Evolutionary conservation across 2,329 filamentous ascomycete genomes (phyloP), one percentile per base, ranked within the genome.

Genomic region (Fusarium penzigii): DNA sequence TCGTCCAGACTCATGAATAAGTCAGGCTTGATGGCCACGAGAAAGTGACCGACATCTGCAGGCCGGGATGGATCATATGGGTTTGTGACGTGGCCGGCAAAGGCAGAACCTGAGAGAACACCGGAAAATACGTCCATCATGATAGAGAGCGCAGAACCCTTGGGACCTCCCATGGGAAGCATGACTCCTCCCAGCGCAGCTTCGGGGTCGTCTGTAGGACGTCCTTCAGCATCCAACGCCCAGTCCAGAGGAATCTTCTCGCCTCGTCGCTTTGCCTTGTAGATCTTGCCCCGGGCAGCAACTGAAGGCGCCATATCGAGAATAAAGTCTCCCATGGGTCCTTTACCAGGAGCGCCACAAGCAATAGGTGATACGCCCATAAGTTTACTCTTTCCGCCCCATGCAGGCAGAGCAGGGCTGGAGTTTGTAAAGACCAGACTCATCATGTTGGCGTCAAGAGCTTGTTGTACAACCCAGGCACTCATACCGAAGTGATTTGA

Each of bases 111-210:
- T 0, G 88, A 90, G 0, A 94, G 64, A 0, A 89, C 86, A 0
- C 89, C 90, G 0, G 88, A 92, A 66, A 94, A 93, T 2, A 95
- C 87, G 65, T 94, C 89, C 90, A 94, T 94, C 88, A 92, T 93
- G 49, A 94, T 83, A 1, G 88, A 76, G 39, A 94, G 69, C 0
- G 82, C 90, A 2, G 86, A 89, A 0, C 90, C 90, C 69, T 94
- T 94, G 0, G 90, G 89, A 0, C 90, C 90, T 3, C 89, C 89
- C 87, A 94, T 92, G 0, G 90, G 89, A 17, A 93, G 72, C 90
- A 94, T 93, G 4, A 92, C 88, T 1, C 89, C 89, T 34, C 84
- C 82, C 10, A 94, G 72, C 0, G 90, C 90, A 17, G 78, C 78
- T 1, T 78, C 81, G 0, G 90, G 89, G 61, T 94, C 88, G 50